Evolutionary conservation across 2,329 filamentous ascomycete species (phyloP).

Genomic region (Exophiala spinifera): DNA sequence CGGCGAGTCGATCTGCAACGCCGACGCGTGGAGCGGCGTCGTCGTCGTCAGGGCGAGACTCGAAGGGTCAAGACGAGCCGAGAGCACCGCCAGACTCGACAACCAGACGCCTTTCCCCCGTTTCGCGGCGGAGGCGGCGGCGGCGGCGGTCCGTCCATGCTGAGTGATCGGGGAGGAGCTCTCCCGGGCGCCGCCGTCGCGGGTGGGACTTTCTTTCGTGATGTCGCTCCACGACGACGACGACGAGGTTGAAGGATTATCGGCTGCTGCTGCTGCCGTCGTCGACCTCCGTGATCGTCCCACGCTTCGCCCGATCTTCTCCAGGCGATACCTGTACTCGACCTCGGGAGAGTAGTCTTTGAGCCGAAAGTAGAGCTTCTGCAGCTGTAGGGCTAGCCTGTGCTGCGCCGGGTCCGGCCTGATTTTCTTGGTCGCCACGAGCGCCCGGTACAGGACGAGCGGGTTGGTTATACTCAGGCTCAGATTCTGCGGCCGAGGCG

Average conservation of each 20-base stretch:
- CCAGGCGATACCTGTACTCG: constrained; percentile 66
- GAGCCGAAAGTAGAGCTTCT: constrained; percentile 70
- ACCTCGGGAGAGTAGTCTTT: constrained; percentile 74
- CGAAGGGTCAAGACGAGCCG: constrained; percentile 31
- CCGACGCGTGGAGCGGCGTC: constrained; percentile 68
- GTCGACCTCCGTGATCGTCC: neutral
- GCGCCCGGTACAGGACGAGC: constrained; percentile 69
- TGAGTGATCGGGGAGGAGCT: too few species aligned
- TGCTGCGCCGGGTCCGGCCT: constrained; percentile 69
- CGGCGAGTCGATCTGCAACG: constrained; percentile 68
- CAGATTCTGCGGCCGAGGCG: constrained; percentile 7
- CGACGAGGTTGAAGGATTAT: too few species aligned
- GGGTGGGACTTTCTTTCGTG: too few species aligned
- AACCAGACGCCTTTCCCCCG: neutral
- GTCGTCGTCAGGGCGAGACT: constrained; percentile 63
- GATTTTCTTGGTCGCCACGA: constrained; percentile 65
- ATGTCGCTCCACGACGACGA: too few species aligned
- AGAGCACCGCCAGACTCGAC: too few species aligned
- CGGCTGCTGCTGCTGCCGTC: too few species aligned
- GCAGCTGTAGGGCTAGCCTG: constrained; percentile 69
- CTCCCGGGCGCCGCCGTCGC: too few species aligned
- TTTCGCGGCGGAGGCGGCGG: too few species aligned
- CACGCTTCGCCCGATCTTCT: constrained; percentile 54
- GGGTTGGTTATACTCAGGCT: constrained; percentile 53
- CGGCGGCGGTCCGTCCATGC: too few species aligned